Evolutionary conservation across 306 rosid species (phyloP), one percentile per base, ranked within the genome.

Genomic region (Trichosanthes truncata): DNA sequence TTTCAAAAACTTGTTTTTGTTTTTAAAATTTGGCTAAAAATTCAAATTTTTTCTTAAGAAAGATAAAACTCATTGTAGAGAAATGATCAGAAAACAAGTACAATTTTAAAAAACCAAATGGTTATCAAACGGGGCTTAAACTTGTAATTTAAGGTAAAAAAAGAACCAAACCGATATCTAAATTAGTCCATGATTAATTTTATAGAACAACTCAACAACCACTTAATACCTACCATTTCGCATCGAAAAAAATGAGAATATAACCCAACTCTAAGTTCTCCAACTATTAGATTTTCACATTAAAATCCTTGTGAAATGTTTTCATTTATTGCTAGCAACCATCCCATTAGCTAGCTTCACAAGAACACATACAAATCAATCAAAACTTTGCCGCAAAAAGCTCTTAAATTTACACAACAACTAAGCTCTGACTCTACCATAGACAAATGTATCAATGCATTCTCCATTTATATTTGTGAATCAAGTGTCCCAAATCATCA

Each of bases 401-500:
- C 18, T 17, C 25, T 35, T 14, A 72, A 72, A 21, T 7, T 26
- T 6, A 7, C 40, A 43, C 7, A 23, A 43, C 57, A 72, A 72
- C 38, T 14, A 72, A 25, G 21, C 77, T 25, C 23, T 46, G 4
- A 72, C 2, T 51, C 18, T 52, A 74, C 15, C 29, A 18, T 33
- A 20, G 43, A 74, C 17, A 4, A 18, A 2, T 61, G 2, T 74
- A 31, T 45, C n/a, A 8, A 69, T 9, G 36, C 36, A 71, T 23
- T 43, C 36, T 2, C 76, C 3, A 3, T 55, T 45, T 14, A 23
- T 14, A 10, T 25, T 23, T 63, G 55, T 0, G 15, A 41, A 71
- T 84, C 83, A 92, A 53, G 91, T 86, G 72, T 91, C 97, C 97
- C 97, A 93, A 25, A 89, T 90, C 97, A 92, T 93, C 79, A 87